Percentiles rank a stretch among this genome's conserved stretches.
Evolutionary conservation across 2,329 filamentous ascomycete species (phyloP).

Genomic region (Byssochlamys sp.): DNA sequence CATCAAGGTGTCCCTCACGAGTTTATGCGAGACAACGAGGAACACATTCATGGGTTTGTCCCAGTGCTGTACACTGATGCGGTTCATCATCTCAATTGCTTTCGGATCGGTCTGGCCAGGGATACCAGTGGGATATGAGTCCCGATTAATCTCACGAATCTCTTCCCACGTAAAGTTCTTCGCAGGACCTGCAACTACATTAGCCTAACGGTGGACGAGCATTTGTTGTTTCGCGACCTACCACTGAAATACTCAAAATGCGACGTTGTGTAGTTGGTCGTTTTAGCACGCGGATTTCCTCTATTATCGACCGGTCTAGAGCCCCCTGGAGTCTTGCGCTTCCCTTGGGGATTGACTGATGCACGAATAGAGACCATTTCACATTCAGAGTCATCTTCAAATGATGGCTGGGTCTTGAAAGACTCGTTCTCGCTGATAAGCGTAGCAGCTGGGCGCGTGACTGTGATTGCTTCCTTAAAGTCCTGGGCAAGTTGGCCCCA

Average conservation of each 20-base stretch:
- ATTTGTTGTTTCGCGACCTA: background rate
- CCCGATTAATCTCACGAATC: conserved; percentile 47
- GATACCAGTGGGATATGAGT: conserved; percentile 48
- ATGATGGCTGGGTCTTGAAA: conserved; percentile 23
- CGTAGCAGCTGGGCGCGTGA: conserved; percentile 31
- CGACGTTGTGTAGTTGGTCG: conserved; percentile 7
- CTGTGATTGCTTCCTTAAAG: conserved; percentile 43
- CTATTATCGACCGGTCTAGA: conserved; percentile 1
- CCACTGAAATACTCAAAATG: conserved; percentile 16
- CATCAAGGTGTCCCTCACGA: conserved; percentile 30
- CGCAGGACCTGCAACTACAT: conserved; percentile 6
- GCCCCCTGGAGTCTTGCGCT: conserved; percentile 13
- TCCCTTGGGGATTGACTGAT: conserved; percentile 2
- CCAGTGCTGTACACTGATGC: conserved; percentile 53
- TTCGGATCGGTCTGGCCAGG: conserved; percentile 51
- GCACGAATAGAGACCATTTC: conserved; percentile 11
- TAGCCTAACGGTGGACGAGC: background rate
- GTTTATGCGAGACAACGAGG: conserved; percentile 18
- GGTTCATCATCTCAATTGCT: conserved; percentile 51
- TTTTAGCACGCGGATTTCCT: background rate
- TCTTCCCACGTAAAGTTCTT: conserved; percentile 21
- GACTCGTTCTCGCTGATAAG: conserved; percentile 23
- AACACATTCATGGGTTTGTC: conserved; percentile 40
- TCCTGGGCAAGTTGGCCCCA: conserved; percentile 40
- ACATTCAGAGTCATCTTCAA: conserved; percentile 17